Conservation (phyloP, 1,284 basidiomycete species). For the Sphagnurus paluster region DNA sequence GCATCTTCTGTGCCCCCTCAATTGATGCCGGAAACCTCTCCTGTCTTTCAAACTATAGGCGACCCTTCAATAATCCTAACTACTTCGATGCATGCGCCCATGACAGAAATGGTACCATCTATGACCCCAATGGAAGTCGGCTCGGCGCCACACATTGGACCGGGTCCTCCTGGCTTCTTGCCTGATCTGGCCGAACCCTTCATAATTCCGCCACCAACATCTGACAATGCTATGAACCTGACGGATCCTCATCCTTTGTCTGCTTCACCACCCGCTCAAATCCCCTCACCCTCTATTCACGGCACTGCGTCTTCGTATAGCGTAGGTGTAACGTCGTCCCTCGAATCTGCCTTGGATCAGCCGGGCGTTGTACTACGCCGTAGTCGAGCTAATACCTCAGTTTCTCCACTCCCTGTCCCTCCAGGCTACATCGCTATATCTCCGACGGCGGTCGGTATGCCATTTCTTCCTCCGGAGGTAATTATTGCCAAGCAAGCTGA, state of each 20-base stretch:
- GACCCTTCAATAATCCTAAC: conserved; percentile 33
- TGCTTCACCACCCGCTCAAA: conserved; percentile 39
- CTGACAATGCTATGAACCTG: conserved; percentile 30
- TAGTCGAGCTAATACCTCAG: conserved; percentile 38
- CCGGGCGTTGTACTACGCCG: conserved; percentile 30
- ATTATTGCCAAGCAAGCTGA: conserved; percentile 22
- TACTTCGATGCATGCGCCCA: conserved; percentile 40
- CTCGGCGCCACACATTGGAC: conserved; percentile 22
- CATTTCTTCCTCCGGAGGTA: conserved; percentile 21
- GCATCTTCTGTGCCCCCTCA: conserved; percentile 19
- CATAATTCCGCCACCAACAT: conserved; percentile 23
- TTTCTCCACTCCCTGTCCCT: conserved; percentile 23
- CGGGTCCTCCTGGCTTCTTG: conserved; percentile 30
- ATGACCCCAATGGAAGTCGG: conserved; percentile 42
- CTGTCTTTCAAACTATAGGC: conserved; percentile 39
- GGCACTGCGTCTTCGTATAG: conserved; percentile 35
- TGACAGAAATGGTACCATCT: conserved; percentile 29
- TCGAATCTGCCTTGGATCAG: conserved; percentile 47
- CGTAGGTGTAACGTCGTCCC: conserved; percentile 41
- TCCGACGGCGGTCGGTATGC: conserved; percentile 10
- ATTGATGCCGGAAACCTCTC: conserved; percentile 31
- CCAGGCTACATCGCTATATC: conserved; percentile 17
- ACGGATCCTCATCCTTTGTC: conserved; percentile 39
- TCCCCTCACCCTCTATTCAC: conserved; percentile 45
- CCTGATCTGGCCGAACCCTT: conserved; percentile 41